A percentile compares a stretch with the other conserved stretches of the same genome.
phyloP scores from a whole-genome alignment of 2,329 filamentous ascomycete species.

The Aspergillus jensenii region DNA sequence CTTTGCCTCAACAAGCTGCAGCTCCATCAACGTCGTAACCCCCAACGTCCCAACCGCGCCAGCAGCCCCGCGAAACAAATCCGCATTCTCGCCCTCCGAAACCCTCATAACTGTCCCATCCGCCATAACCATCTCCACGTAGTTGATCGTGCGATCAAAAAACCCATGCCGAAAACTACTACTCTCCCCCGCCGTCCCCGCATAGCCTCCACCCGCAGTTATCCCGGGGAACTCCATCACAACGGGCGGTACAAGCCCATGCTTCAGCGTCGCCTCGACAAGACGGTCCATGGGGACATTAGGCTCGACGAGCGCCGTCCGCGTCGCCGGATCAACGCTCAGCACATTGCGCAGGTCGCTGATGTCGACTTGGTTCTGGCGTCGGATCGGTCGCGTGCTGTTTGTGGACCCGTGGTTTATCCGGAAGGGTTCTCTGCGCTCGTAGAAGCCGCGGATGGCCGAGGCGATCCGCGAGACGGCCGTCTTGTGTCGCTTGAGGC shows the following conservation, averaged over 20 bases:
- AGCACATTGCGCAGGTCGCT: slow-evolving; percentile 69
- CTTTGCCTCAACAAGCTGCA: slow-evolving; percentile 54
- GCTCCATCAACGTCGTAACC: slow-evolving; percentile 60
- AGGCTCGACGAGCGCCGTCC: slow-evolving; percentile 66
- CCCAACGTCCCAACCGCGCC: slow-evolving; percentile 62
- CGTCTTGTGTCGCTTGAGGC: slow-evolving; percentile 8
- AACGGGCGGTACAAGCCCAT: slow-evolving; percentile 61
- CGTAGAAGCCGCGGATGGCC: slow-evolving; percentile 41
- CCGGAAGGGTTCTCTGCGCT: slow-evolving; percentile 61
- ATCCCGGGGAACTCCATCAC: slow-evolving; percentile 73
- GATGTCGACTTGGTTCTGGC: slow-evolving; percentile 51
- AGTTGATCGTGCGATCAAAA: slow-evolving; percentile 63
- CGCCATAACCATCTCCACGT: slow-evolving; percentile 63
- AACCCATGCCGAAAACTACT: slow-evolving; percentile 66
- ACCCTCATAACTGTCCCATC: slow-evolving; percentile 56
- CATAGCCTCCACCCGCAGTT: slow-evolving; percentile 66
- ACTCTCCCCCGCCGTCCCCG: slow-evolving; percentile 67
- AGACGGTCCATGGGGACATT: slow-evolving; percentile 69
- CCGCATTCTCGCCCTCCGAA: slow-evolving; percentile 47
- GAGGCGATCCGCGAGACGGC: slow-evolving; percentile 14
- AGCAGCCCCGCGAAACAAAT: slow-evolving; percentile 61
- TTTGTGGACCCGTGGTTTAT: slow-evolving; percentile 77
- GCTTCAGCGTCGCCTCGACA: slow-evolving; percentile 55
- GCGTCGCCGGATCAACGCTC: slow-evolving; percentile 51
- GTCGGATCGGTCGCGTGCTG: slow-evolving; percentile 63